A percentile compares a stretch with the other conserved stretches of the same genome.
phyloP scores from a whole-genome alignment of 352 stramenopile species.

The Phytophthora nicotianae region DNA sequence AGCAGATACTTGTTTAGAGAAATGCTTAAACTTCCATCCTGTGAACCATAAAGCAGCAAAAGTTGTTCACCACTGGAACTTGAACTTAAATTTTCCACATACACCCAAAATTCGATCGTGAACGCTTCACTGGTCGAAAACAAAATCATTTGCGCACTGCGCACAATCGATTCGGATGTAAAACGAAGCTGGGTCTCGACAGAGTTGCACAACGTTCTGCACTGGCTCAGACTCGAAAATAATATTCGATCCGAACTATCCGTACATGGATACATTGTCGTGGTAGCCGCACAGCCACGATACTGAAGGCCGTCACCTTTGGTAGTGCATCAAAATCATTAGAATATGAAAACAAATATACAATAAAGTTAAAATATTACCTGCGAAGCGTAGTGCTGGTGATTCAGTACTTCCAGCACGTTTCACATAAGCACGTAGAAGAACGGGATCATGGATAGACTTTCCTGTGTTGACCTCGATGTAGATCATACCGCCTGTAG shows the following conservation, averaged over 20 bases:
- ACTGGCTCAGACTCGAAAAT: slow-evolving; percentile 25
- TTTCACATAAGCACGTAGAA: slow-evolving; percentile 47
- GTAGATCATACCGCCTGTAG: slow-evolving; percentile 54
- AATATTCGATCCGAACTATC: slow-evolving; percentile 5
- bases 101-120: slow-evolving; percentile 57
- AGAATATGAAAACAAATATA: not conserved
- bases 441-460: slow-evolving; percentile 15
- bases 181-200: slow-evolving; percentile 47
- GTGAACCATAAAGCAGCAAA: slow-evolving; percentile 42
- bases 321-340: slow-evolving; percentile 3
- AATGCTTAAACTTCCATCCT: slow-evolving; percentile 22
- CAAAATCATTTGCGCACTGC: slow-evolving; percentile 31
- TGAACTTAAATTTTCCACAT: slow-evolving; percentile 18
- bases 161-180: slow-evolving; percentile 28
- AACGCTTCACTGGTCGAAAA: slow-evolving; percentile 23
- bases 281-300: slow-evolving; percentile 37
- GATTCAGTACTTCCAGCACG: slow-evolving; percentile 2
- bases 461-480: slow-evolving; percentile 20
- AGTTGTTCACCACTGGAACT: slow-evolving; percentile 22
- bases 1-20: slow-evolving; percentile 25
- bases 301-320: slow-evolving; percentile 41
- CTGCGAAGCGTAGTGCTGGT: slow-evolving; percentile 35
- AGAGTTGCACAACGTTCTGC: slow-evolving; percentile 27
- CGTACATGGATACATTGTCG: slow-evolving; percentile 33
- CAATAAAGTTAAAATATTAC: slow-evolving; percentile 20